Conservation (phyloP, 2,329 filamentous ascomycete genomes). For the Septoria linicola region DNA sequence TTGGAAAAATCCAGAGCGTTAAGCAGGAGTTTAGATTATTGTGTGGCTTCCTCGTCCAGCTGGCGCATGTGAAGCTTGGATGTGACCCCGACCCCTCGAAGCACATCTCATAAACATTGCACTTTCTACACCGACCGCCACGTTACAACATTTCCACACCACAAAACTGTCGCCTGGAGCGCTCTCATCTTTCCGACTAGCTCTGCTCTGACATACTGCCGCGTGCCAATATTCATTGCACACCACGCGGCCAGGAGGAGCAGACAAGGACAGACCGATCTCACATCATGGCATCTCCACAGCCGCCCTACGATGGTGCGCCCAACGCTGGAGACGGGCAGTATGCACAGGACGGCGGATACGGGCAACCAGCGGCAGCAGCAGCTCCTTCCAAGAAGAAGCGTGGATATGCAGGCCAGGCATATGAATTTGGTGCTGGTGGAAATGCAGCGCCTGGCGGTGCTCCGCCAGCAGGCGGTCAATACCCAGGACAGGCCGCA, state of each 20-base stretch:
- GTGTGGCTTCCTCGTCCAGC: too few relatives aligned
- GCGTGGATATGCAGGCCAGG: constrained; percentile 88
- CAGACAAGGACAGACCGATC: not conserved
- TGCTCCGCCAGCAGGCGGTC: constrained; percentile 44
- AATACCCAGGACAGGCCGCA: constrained; percentile 46
- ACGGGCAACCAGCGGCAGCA: constrained; percentile 26
- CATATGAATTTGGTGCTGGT: constrained; percentile 87
- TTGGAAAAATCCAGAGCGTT: too few relatives aligned
- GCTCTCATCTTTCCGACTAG: not conserved
- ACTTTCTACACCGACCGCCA: constrained; percentile 5
- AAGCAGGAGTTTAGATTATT: too few relatives aligned
- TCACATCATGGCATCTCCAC: constrained; percentile 21
- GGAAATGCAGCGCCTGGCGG: constrained; percentile 62
- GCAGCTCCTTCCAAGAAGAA: constrained; percentile 68
- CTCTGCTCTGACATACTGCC: not conserved
- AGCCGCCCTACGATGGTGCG: constrained; percentile 20
- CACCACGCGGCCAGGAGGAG: not conserved
- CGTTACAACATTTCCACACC: constrained; percentile 5
- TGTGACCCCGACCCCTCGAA: constrained; percentile 6
- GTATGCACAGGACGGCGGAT: constrained; percentile 29
- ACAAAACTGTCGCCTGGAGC: constrained; percentile 10
- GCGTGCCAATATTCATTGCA: not conserved
- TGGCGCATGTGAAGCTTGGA: constrained; percentile 9
- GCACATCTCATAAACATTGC: constrained; percentile 10
- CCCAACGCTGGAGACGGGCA: constrained; percentile 21